These are phyloP conservation scores for Kalanchoe fedtschenkoi DNA, from an alignment of 164 flowering plant species.

Conservation along the genomic window DNA sequence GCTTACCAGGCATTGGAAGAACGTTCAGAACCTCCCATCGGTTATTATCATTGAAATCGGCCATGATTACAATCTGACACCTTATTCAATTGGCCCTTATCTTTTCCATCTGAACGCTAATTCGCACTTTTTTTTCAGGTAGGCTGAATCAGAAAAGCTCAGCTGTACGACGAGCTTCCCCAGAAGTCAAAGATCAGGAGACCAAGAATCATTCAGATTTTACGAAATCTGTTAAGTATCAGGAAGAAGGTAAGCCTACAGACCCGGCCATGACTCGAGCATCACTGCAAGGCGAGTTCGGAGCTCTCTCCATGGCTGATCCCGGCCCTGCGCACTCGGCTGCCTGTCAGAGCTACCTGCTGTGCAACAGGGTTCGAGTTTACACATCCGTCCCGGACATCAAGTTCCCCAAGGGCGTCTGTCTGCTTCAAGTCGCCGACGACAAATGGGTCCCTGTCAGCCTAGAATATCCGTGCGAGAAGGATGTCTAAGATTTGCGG, in stretches of 20 bases:
- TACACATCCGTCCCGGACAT: conserved; percentile 23
- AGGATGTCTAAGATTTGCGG: conserved; percentile 2
- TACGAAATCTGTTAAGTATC: not conserved
- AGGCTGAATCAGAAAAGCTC: conserved; percentile 7
- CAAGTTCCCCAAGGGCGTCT: conserved; percentile 23
- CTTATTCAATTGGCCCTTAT: not conserved
- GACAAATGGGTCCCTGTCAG: conserved; percentile 45
- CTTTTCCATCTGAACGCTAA: not conserved
- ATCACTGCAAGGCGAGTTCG: conserved; percentile 4
- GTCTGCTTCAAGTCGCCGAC: conserved; percentile 31
- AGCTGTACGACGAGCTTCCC: conserved; percentile 1
- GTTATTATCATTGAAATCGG: not conserved
- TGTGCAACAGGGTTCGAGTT: conserved; percentile 29
- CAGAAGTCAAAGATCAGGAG: conserved; percentile 5
- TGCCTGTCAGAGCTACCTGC: conserved; percentile 15
- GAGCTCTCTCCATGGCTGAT: conserved; percentile 8
- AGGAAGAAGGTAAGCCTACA: not conserved
- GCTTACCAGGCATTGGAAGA: conserved; percentile 32
- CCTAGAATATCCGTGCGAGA: conserved; percentile 27
- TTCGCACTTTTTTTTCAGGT: conserved; percentile 19
- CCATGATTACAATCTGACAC: not conserved
- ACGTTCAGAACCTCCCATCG: conserved; percentile 22
- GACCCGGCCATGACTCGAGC: not conserved
- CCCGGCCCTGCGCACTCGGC: conserved; percentile 2
- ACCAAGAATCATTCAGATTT: not conserved